Base-by-base conservation (phyloP, 495 filamentous ascomycete species). In the Talaromyces proteolyticus region DNA sequence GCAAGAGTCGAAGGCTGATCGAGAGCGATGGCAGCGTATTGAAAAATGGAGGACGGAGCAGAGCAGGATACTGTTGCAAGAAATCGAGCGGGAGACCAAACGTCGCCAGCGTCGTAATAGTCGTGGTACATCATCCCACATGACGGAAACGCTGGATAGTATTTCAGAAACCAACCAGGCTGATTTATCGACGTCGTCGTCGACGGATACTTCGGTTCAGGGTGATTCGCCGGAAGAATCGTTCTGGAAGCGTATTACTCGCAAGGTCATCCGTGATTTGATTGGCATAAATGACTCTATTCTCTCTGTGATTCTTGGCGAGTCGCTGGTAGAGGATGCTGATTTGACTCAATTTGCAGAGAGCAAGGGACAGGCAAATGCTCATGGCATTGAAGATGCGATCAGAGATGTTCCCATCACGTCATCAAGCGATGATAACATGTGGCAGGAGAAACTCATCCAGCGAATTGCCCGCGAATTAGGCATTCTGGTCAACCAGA, bases 41-140 rank as follows among this genome's bases (percentile, higher is more conserved):
- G 89, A 96, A 65, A 74, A 80, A 39, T 98, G 93, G 93, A 77
- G 91, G 53, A 68, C 93, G 59, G 93, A 97, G 59, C 94, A 97
- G 63, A 95, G 89, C 57, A 76, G 76, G 53, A 79, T 85, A 16
- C 67, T 98, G 38, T 63, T 97, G 24, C 87, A 96, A 42, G 88
- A 96, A 63, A 91, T 98, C 42, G 86, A 91, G 65, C 83, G 76
- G 47, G 88, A 93, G 67, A 95, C 89, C 8, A 79, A 86, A 53
- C 78, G 84, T 50, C 74, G 79, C 37, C 50, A 52, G 22, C 74
- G 70, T 26, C 64, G 66, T 39, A 60, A 51, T 11, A 68, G 67
- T 54, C 66, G 57, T 49, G 19, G n/a, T 16, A 39, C 41, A 18
- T 14, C 42, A 3, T 52, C 41, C 48, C 63, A 66, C 44, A 50